Percentiles rank a stretch among this genome's conserved stretches.
phyloP scores from a whole-genome alignment of 2,329 filamentous ascomycete genomes.

The Neofusicoccum parvum region DNA sequence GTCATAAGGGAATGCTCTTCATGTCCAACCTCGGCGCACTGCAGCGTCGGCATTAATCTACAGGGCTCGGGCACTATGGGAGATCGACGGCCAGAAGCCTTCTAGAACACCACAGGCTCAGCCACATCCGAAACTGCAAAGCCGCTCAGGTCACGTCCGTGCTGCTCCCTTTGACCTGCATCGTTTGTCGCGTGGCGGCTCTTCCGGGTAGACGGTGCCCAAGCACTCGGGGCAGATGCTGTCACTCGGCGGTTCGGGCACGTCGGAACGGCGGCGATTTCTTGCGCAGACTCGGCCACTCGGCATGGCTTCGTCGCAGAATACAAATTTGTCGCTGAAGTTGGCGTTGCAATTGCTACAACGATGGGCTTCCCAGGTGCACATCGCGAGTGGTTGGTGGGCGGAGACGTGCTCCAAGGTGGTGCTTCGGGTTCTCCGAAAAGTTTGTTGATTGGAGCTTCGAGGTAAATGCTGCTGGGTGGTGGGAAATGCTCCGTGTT shows the following conservation, averaged over 20 bases:
- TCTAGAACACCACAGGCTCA: not conserved
- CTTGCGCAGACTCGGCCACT: not conserved
- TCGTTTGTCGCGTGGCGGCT: not conserved
- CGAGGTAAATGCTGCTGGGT: not conserved
- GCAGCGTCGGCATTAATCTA: not conserved
- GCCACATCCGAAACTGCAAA: not conserved
- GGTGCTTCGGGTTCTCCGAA: not conserved
- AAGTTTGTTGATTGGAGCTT: not conserved
- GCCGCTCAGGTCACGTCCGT: not conserved
- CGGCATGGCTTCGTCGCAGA: not conserved
- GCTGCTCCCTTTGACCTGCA: not conserved
- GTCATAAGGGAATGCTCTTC: not conserved
- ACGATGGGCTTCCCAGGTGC: not conserved
- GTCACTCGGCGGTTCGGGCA: not conserved
- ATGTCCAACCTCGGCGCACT: not conserved
- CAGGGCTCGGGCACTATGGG: slow-evolving; percentile 1
- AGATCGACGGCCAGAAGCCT: not conserved
- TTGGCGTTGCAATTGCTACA: not conserved
- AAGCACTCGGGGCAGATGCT: slow-evolving; percentile 10
- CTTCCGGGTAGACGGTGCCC: not conserved
- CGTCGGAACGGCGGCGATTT: not conserved
- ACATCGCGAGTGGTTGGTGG: not conserved
- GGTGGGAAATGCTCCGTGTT: not conserved
- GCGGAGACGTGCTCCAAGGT: no score
- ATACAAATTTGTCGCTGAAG: not conserved